Percentiles rank a stretch among this genome's conserved stretches.
phyloP scores from a whole-genome alignment of 148 eudicot genomes.

The Suaeda aralocaspica region DNA sequence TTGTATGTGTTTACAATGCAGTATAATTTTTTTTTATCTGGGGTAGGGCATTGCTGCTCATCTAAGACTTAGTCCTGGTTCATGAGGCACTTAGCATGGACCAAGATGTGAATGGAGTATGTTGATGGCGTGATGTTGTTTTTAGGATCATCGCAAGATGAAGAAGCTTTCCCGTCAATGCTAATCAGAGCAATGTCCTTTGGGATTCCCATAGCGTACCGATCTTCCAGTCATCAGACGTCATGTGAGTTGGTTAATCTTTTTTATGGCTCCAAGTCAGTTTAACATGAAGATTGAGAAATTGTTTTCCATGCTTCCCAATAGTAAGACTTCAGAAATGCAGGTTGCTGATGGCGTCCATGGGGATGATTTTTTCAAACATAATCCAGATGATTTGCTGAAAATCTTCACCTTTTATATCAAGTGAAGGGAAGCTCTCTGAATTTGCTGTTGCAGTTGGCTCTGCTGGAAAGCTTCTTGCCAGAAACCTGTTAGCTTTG shows the following conservation, averaged over 20 bases:
- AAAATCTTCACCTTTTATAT: constrained; percentile 64
- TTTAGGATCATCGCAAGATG: constrained; percentile 89
- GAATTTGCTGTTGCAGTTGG: constrained; percentile 57
- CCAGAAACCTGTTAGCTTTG: constrained; percentile 76
- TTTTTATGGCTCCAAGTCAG: neutral
- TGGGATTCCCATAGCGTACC: constrained; percentile 72
- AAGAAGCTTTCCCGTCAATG: constrained; percentile 77
- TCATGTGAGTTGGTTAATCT: constrained; percentile 52
- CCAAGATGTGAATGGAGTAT: constrained; percentile 64
- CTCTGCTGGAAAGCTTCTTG: constrained; percentile 73
- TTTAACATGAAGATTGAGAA: constrained; percentile 6
- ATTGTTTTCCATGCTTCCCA: neutral
- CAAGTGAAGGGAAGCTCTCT: constrained; percentile 55
- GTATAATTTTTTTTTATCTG: neutral
- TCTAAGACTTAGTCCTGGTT: constrained; percentile 60
- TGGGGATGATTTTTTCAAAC: constrained; percentile 66
- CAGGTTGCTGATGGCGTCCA: constrained; percentile 85
- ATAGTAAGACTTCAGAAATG: constrained; percentile 10
- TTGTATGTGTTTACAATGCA: neutral
- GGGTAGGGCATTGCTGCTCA: constrained; percentile 65
- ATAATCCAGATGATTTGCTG: constrained; percentile 60
- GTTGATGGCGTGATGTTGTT: constrained; percentile 78
- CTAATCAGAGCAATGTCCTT: constrained; percentile 82
- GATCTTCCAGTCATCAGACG: constrained; percentile 63
- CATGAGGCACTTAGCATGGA: constrained; percentile 69